Conservation (phyloP, 257 asterid genomes). For the Craterostigma plantagineum region DNA sequence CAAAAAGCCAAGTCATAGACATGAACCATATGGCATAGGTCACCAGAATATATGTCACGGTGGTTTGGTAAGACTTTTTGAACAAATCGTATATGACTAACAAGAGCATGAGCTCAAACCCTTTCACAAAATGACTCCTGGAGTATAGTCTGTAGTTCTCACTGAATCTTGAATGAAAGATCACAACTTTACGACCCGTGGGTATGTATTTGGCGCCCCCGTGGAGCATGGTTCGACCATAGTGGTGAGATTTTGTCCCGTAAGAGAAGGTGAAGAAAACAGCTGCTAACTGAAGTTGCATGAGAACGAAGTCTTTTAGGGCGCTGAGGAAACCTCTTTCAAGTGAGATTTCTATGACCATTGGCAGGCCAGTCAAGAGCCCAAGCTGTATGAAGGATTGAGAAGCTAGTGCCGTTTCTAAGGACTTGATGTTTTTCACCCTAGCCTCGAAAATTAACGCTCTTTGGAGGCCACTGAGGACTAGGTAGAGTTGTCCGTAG, state of each 20-base stretch:
- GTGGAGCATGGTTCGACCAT: conserved; percentile 91
- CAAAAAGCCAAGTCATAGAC: conserved; percentile 89
- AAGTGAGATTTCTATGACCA: conserved; percentile 81
- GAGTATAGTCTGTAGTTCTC: conserved; percentile 85
- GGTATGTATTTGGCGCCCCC: conserved; percentile 96
- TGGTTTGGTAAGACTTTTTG: conserved; percentile 49
- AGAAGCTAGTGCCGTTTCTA: conserved; percentile 89
- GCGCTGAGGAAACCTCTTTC: conserved; percentile 87
- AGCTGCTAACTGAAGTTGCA: conserved; percentile 87
- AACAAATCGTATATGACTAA: conserved; percentile 61
- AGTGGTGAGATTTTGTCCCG: conserved; percentile 80
- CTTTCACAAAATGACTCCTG: conserved; percentile 81
- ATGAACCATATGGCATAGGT: conserved; percentile 92
- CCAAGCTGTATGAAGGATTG: conserved; percentile 96
- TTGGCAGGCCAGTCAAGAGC: conserved; percentile 86
- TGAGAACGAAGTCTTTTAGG: conserved; percentile 73
- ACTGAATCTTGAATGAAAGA: conserved; percentile 74
- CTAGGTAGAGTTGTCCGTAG: conserved; percentile 88
- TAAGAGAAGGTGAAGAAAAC: conserved; percentile 91
- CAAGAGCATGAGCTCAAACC: conserved; percentile 71
- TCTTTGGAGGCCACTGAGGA: conserved; percentile 79
- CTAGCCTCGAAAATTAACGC: conserved; percentile 61
- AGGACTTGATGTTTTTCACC: conserved; percentile 46
- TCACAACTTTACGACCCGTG: conserved; percentile 86
- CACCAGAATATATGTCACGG: conserved; percentile 53